Base-by-base conservation (phyloP, 2,329 filamentous ascomycete genomes). In the Bipolaris gigantea region DNA sequence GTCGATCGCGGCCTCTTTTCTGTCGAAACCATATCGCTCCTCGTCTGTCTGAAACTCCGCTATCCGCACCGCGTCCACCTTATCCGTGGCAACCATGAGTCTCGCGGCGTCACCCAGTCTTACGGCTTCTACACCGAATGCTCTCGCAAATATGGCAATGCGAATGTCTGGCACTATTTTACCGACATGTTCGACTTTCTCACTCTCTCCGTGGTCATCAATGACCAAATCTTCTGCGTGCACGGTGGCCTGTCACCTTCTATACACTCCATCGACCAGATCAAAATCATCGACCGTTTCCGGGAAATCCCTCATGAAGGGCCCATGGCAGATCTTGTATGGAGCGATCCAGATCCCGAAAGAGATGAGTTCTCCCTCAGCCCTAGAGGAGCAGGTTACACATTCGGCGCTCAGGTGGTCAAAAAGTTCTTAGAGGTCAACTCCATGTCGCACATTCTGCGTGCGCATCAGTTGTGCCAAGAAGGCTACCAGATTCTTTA, bases 181-280 rank as follows among this genome's bases (percentile, higher is more conserved):
- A 99, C 94, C 62, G 94, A 99, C 78, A 97, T 99, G 92, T 99
- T 99, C 77, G 94, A 99, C 78, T 99, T 96, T 75, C 82, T 99
- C 60, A 97, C 93, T 7, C 81, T 99, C 53, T 96, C 90, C 67
- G 95, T 97, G 57, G 93, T 99, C 60, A 99, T 99, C 73, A 96
- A 97, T 74, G 89, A 99, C 75, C 90, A 97, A 75, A 99, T 99
- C 63, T 99, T 99, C 75, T 99, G 94, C 75, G 94, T 99, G 6
- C 94, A 99, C 75, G 94, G 94, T 73, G 94, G 88, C 80, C 75
- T 76, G 72, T 75, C 73, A 43, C 76, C 79, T 21, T 89, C 88
- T 27, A 97, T 99, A 73, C 94, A 99, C 77, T 96, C 90, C 40
- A 97, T 99, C 72, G 94, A 99, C 75, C 94, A 99, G 77, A 97